Evolutionary conservation across 495 filamentous ascomycete species (phyloP).

Genomic region (Pyrenula massariospora): DNA sequence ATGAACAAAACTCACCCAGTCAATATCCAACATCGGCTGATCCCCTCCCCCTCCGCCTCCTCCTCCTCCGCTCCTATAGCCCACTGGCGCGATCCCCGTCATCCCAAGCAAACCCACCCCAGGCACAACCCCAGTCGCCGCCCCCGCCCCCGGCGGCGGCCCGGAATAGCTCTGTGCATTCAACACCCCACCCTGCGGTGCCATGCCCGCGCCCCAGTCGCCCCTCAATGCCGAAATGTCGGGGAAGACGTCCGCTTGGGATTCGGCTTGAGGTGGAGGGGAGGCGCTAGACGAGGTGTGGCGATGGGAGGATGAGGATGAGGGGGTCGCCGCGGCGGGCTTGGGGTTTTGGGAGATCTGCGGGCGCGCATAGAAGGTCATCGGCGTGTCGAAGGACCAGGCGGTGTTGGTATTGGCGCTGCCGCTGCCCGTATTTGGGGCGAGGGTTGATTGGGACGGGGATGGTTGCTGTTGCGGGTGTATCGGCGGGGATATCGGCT

Average conservation of each 20-base stretch:
- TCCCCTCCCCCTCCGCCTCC: background rate
- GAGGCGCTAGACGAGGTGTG: background rate
- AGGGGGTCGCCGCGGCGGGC: background rate
- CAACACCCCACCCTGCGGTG: background rate
- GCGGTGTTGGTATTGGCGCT: background rate
- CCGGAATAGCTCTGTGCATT: background rate
- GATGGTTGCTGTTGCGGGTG: background rate
- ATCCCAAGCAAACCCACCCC: background rate
- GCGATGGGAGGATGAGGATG: background rate
- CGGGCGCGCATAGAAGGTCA: background rate
- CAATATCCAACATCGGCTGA: conserved; percentile 4
- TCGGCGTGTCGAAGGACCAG: background rate
- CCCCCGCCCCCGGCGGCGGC: too few species aligned
- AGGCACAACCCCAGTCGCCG: background rate
- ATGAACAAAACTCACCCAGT: conserved; percentile 5
- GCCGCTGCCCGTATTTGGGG: too few species aligned
- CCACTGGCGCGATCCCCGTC: background rate
- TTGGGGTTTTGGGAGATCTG: background rate
- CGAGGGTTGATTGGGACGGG: too few species aligned
- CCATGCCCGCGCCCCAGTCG: background rate
- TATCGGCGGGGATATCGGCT: background rate
- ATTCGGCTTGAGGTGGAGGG: background rate
- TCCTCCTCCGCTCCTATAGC: background rate
- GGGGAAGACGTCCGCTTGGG: background rate
- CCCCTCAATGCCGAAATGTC: background rate